phyloP scores from a whole-genome alignment of 345 rosid genomes.

The Mercurialis annua region DNA sequence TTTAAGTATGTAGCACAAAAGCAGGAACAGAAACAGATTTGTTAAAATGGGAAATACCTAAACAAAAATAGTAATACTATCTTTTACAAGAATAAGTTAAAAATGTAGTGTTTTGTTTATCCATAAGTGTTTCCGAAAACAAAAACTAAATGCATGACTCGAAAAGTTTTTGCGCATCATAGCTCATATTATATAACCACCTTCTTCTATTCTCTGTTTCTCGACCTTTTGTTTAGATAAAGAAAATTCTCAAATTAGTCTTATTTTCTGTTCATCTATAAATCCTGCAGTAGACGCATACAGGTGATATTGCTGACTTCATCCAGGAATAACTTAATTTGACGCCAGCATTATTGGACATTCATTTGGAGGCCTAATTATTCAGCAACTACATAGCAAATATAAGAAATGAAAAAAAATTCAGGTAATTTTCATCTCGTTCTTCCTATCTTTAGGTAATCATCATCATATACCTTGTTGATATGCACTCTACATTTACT shows the following conservation, averaged over 20 bases:
- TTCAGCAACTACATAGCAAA: constrained; percentile 73
- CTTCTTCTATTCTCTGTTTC: constrained; percentile 3
- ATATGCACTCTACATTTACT: too few species aligned
- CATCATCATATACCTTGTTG: too few species aligned
- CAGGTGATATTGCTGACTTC: constrained; percentile 73
- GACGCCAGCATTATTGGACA: constrained; percentile 81
- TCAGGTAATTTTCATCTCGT: constrained; percentile 41
- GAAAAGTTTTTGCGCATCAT: too few species aligned
- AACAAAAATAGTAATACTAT: too few species aligned
- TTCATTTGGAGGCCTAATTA: constrained; percentile 86
- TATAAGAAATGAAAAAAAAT: constrained; percentile 29
- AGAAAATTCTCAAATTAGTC: constrained; percentile 7
- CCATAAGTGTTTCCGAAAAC: too few species aligned
- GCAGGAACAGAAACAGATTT: too few species aligned
- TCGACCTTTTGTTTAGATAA: background rate
- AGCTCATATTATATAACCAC: too few species aligned
- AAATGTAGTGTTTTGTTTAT: too few species aligned
- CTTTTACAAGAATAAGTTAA: too few species aligned
- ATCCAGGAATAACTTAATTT: constrained; percentile 45
- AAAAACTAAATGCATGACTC: too few species aligned
- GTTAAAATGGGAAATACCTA: too few species aligned
- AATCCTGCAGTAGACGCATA: constrained; percentile 78
- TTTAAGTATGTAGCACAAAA: too few species aligned
- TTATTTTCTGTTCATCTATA: constrained; percentile 15
- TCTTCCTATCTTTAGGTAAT: constrained; percentile 8